Percentiles rank a stretch among this genome's conserved stretches.
These are phyloP conservation scores for Phlebiopsis flavidoalba DNA, from an alignment of 768 basidiomycete genomes.

Conservation along the genomic window DNA sequence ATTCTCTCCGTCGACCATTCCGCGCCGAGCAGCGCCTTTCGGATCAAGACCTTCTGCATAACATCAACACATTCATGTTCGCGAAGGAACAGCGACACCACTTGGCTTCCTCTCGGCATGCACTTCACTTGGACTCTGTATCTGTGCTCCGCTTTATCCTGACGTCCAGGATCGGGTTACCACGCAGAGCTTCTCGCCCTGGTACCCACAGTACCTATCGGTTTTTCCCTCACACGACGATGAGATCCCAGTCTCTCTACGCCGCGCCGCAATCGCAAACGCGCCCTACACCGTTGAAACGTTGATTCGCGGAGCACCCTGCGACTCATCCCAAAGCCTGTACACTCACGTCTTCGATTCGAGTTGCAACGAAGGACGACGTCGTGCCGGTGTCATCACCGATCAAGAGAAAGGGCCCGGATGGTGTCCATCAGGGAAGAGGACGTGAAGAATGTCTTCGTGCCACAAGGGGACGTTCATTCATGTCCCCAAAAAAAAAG, in stretches of 20 bases:
- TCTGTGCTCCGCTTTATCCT: constrained; percentile 63
- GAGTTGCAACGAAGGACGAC: constrained; percentile 76
- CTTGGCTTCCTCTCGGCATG: too few species aligned
- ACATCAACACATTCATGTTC: constrained; percentile 87
- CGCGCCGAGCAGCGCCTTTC: constrained; percentile 70
- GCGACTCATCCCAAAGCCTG: constrained; percentile 74
- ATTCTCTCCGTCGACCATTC: constrained; percentile 65
- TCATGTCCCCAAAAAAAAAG: constrained; percentile 70
- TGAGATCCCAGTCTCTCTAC: constrained; percentile 59
- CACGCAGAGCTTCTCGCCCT: constrained; percentile 53
- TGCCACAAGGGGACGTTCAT: constrained; percentile 71
- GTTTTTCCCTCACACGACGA: constrained; percentile 54
- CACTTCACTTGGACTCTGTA: constrained; percentile 83
- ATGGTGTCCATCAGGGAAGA: constrained; percentile 40
- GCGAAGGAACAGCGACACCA: constrained; percentile 86
- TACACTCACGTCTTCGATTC: constrained; percentile 78
- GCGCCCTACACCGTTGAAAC: constrained; percentile 73
- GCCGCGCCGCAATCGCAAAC: constrained; percentile 41
- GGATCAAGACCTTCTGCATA: constrained; percentile 82
- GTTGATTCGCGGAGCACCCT: constrained; percentile 71
- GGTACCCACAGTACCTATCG: constrained; percentile 31
- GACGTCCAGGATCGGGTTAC: constrained; percentile 64
- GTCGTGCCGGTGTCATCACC: constrained; percentile 67
- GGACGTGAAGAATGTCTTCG: constrained; percentile 34
- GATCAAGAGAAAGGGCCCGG: constrained; percentile 37